A percentile compares a stretch with the other conserved stretches of the same genome.
Conservation (phyloP, 352 stramenopile genomes). For the Phytophthora melonis region DNA sequence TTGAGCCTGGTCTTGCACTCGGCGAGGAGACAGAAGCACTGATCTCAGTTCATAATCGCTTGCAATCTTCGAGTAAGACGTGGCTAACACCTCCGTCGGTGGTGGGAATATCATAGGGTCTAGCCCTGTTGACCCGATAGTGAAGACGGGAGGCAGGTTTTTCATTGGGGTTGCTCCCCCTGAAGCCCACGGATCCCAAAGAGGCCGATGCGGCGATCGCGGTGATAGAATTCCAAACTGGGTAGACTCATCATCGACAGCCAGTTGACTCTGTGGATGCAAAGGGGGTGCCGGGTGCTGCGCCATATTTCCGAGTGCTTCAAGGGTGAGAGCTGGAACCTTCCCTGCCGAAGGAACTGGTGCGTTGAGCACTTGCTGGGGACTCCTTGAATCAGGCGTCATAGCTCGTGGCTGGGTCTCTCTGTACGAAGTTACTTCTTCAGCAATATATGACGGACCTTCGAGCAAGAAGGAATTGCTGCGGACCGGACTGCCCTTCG, state of each 20-base stretch:
- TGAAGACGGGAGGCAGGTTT: slow-evolving; percentile 33
- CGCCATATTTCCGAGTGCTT: background rate
- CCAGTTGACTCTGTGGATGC: slow-evolving; percentile 3
- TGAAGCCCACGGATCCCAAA: slow-evolving; percentile 53
- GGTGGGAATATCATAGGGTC: slow-evolving; percentile 2
- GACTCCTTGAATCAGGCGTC: background rate
- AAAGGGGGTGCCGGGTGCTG: background rate
- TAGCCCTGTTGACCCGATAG: slow-evolving; percentile 25
- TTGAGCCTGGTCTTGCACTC: slow-evolving; percentile 2
- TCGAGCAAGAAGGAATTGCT: background rate
- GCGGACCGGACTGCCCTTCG: background rate
- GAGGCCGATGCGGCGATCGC: slow-evolving; percentile 26
- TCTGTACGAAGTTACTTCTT: slow-evolving; percentile 6
- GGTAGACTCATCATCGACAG: slow-evolving; percentile 12
- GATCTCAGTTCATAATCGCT: slow-evolving; percentile 39
- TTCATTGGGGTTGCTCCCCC: slow-evolving; percentile 40
- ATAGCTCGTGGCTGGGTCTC: background rate
- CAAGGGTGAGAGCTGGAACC: slow-evolving; percentile 3
- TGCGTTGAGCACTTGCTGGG: background rate
- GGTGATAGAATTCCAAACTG: slow-evolving; percentile 27
- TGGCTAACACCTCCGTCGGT: background rate
- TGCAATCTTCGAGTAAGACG: background rate
- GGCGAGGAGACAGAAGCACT: slow-evolving; percentile 31
- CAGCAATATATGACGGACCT: slow-evolving; percentile 5
- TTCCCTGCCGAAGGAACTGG: background rate